These are phyloP conservation scores for Mikania micrantha DNA, from an alignment of 129 eudicot genomes.

Conservation along the genomic window DNA sequence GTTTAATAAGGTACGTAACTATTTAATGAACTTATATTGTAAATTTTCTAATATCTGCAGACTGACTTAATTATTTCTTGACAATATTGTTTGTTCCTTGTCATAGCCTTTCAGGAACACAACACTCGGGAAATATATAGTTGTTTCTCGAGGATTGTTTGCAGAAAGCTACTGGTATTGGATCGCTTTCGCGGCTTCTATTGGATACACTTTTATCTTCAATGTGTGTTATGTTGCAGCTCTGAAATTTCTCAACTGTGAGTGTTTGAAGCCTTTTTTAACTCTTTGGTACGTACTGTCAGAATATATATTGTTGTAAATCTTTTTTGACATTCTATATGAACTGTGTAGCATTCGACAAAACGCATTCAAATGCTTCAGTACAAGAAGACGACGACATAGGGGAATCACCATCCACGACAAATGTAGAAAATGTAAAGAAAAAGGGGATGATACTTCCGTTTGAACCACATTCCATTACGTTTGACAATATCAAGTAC, in stretches of 20 bases:
- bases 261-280: conserved; percentile 22
- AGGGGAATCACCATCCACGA: conserved; percentile 23
- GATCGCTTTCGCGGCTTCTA: conserved; percentile 60
- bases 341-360: conserved; percentile 44
- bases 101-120: conserved; percentile 19
- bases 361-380: conserved; percentile 36
- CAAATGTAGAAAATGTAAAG: conserved; percentile 12
- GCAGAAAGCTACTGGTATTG: conserved; percentile 64
- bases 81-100: neutral
- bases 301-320: neutral
- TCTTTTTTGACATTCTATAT: neutral
- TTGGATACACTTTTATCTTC: conserved; percentile 51
- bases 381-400: conserved; percentile 26
- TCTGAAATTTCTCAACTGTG: conserved; percentile 58
- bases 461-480: conserved; percentile 71
- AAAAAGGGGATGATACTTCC: conserved; percentile 91
- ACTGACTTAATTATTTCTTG: neutral
- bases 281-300: neutral
- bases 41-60: neutral
- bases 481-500: conserved; percentile 64
- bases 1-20: conserved; percentile 1
- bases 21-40: neutral
- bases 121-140: conserved; percentile 7
- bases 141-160: conserved; percentile 39
- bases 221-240: conserved; percentile 33